Conservation (phyloP, 306 rosid genomes). For the Alnus glutinosa region DNA sequence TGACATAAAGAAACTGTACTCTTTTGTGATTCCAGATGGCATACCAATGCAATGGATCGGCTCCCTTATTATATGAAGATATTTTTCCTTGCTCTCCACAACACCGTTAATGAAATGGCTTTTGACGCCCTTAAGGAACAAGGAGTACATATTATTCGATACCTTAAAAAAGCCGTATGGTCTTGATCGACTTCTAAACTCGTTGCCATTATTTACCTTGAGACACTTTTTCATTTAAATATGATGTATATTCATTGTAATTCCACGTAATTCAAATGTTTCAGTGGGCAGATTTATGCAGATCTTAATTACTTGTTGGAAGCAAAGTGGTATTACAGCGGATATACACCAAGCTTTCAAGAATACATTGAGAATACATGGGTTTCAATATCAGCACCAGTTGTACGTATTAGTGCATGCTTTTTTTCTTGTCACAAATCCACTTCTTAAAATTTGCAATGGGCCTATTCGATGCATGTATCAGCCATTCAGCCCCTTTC, state of each 20-base stretch:
- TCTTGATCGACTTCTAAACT: neutral
- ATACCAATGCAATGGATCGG: slow-evolving; percentile 16
- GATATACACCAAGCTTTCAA: slow-evolving; percentile 5
- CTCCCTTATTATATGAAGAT: slow-evolving; percentile 26
- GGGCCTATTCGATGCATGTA: too few relatives aligned
- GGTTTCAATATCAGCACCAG: slow-evolving; percentile 18
- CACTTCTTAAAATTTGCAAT: too few relatives aligned
- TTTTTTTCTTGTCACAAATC: neutral
- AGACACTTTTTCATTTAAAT: too few relatives aligned
- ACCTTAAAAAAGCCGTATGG: slow-evolving; percentile 14
- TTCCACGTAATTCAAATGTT: neutral
- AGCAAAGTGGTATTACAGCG: slow-evolving; percentile 11
- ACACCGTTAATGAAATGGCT: slow-evolving; percentile 16
- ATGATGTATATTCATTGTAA: too few relatives aligned
- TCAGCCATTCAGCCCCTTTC: too few relatives aligned
- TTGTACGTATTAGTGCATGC: neutral
- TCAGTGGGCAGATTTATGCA: neutral
- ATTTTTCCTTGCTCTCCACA: slow-evolving; percentile 13
- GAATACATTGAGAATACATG: slow-evolving; percentile 25
- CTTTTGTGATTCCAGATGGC: slow-evolving; percentile 10
- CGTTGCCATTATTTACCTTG: too few relatives aligned
- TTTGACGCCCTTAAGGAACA: neutral
- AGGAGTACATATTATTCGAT: neutral
- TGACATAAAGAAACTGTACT: too few relatives aligned
- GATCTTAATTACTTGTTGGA: neutral